Percentiles rank a stretch among this genome's conserved stretches.
These are phyloP conservation scores for Claviceps africana DNA, from an alignment of 2,329 filamentous ascomycete genomes.

Conservation along the genomic window DNA sequence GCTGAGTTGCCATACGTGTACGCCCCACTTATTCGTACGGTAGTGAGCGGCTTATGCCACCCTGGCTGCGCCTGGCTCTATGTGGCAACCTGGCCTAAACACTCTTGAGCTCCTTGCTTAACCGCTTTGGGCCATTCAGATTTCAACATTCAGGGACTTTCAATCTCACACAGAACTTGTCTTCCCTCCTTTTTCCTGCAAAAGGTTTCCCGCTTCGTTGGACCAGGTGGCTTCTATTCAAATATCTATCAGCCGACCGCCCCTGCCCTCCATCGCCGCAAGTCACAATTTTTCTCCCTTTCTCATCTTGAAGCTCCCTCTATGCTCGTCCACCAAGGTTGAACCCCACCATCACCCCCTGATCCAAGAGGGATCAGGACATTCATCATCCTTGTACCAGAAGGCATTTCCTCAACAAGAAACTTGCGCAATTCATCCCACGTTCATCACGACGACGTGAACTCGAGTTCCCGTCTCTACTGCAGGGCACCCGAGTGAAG, in stretches of 20 bases:
- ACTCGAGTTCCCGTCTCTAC: background rate
- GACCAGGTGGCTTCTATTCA: background rate
- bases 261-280: background rate
- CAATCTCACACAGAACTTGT: background rate
- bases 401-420: background rate
- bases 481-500: background rate
- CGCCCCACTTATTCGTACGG: background rate
- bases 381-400: background rate
- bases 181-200: background rate
- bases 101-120: background rate
- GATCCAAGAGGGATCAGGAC: constrained; percentile 6
- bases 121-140: background rate
- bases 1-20: no score
- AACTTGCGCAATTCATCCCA: background rate
- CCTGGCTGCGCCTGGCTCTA: background rate
- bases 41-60: background rate
- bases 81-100: constrained; percentile 4
- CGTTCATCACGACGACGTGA: background rate
- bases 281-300: background rate
- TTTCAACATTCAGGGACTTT: background rate
- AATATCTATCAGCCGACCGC: background rate
- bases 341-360: constrained; percentile 6
- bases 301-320: background rate
- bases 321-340: constrained; percentile 1
- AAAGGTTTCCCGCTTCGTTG: background rate